Percentiles rank a stretch among this genome's conserved stretches.
Conservation (phyloP, 208 protist species). For the Acanthamoeba quina region DNA sequence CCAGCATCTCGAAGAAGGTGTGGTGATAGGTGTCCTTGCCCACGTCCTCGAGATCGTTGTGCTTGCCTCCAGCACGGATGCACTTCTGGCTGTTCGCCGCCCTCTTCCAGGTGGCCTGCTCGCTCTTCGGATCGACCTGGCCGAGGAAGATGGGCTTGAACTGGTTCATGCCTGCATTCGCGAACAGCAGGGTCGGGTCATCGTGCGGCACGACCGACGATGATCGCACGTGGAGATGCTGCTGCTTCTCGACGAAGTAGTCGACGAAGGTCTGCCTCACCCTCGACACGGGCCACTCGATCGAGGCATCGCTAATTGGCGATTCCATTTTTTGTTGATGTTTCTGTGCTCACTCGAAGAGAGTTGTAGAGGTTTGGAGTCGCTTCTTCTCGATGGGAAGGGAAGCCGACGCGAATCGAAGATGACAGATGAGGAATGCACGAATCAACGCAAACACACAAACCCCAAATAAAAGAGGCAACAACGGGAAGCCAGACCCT, state of each 20-base stretch:
- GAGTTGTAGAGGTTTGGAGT: not conserved
- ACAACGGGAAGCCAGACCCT: not conserved
- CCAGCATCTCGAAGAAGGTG: conserved; percentile 89
- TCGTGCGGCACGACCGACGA: conserved; percentile 55
- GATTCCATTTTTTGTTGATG: not conserved
- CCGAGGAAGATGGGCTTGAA: conserved; percentile 75
- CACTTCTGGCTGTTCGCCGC: conserved; percentile 75
- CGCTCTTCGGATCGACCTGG: conserved; percentile 49
- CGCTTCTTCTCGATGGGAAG: not conserved
- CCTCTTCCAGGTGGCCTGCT: not conserved
- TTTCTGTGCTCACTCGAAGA: not conserved
- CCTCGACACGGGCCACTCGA: conserved; percentile 73
- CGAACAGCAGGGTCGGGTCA: conserved; percentile 64
- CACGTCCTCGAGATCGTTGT: conserved; percentile 88
- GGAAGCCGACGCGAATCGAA: not conserved
- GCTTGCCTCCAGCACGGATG: conserved; percentile 84
- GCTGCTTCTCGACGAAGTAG: conserved; percentile 37
- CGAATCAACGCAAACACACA: not conserved
- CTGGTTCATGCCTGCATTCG: conserved; percentile 81
- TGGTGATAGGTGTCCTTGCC: conserved; percentile 85
- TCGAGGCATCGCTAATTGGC: not conserved
- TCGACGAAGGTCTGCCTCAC: conserved; percentile 68
- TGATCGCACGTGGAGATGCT: not conserved
- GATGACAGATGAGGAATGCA: not conserved
- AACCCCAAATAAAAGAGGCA: not conserved